Base-by-base conservation (phyloP, 2,329 filamentous ascomycete species). In the Aspergillus clavatus region DNA sequence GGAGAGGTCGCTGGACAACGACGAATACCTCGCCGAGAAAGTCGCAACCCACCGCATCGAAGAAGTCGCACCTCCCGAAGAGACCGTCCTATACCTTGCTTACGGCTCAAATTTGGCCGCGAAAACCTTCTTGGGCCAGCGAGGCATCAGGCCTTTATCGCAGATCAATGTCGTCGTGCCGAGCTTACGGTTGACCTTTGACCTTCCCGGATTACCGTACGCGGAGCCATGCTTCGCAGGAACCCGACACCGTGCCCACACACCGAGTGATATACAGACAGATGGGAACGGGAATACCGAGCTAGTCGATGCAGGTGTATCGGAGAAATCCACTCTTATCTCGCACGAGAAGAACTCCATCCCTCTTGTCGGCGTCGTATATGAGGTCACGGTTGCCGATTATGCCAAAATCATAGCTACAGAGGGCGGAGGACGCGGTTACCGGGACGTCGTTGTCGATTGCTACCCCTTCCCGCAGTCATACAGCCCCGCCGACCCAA, bases 221-320 rank as follows among this genome's bases (percentile, higher is more conserved):
- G 62, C 70, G 10, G 93, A 97, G 68, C 91, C 93, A 0, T 95
- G 91, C 66, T 96, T 97, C 65, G 89, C 89, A 46, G 95, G 95
- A 59, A 85, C 84, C 2, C 79, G 77, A 12, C 75, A 76, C 42
- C 80, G 84, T 38, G 75, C 81, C 50, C 48, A 64, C 27, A 27
- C 39, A 22, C 29, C 23, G n/a, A 21, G 40, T 12, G 26, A 45
- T 3, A 33, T 29, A 10, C 45, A 47, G n/a, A 23, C 35, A 21
- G 27, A 45, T n/a, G 45, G 58, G 18, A 39, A 50, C 10, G 40
- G 48, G 5, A 22, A 21, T 4, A 36, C 40, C 22, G 38, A 42
- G 12, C 43, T 31, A 3, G 44, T 52, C 19, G 42, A 37, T 28
- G 41, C 51, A 5, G 29, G 22, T 3, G 19, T 52, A 6, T 54